Percentiles rank a stretch among this genome's conserved stretches.
Conservation (phyloP, 2,329 filamentous ascomycete genomes). For the Sarocladium oryzae region DNA sequence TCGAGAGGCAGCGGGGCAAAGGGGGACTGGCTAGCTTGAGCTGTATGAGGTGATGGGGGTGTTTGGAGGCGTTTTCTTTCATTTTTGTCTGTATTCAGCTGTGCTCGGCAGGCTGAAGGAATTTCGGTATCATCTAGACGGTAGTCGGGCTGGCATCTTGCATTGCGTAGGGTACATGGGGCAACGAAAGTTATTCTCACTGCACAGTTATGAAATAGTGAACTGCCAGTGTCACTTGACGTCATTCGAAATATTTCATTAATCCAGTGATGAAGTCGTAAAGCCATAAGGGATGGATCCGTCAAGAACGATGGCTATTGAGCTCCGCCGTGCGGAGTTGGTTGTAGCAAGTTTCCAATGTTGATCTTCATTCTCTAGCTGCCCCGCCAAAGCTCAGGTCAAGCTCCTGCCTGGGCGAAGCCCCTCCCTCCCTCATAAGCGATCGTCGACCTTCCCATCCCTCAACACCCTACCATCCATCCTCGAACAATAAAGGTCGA, state of each 20-base stretch:
- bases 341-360: too few relatives aligned
- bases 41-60: neutral
- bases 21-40: neutral
- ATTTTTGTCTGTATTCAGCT: neutral
- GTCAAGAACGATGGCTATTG: too few relatives aligned
- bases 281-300: too few relatives aligned
- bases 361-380: too few relatives aligned
- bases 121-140: neutral
- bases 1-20: neutral
- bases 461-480: neutral
- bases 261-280: too few relatives aligned
- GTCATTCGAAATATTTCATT: too few relatives aligned
- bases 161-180: neutral
- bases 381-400: conserved; percentile 7
- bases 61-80: neutral
- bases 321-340: too few relatives aligned
- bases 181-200: neutral
- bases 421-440: neutral
- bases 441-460: neutral
- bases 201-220: neutral
- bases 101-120: conserved; percentile 23
- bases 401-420: neutral
- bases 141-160: conserved; percentile 1
- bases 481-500: neutral
- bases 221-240: too few relatives aligned